Percentiles rank a stretch among this genome's conserved stretches.
Evolutionary conservation across 2,329 filamentous ascomycete species (phyloP).

Genomic region (Diaporthe eres): DNA sequence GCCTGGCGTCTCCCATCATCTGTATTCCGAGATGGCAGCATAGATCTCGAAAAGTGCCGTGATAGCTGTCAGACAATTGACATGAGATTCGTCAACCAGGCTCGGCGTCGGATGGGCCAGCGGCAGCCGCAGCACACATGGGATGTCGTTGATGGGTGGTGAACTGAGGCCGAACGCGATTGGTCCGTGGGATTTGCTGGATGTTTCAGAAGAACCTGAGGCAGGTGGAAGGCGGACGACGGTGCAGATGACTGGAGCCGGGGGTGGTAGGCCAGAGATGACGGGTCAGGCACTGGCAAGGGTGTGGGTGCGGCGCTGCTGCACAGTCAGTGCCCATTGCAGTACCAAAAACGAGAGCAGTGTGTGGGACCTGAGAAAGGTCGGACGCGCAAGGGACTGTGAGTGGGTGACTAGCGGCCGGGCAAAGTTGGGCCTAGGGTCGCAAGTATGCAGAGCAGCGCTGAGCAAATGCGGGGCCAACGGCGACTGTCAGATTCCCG

Average conservation of each 20-base stretch:
- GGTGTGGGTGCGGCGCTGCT: constrained; percentile 15
- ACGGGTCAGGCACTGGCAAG: constrained; percentile 25
- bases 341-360: not conserved
- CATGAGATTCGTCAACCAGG: constrained; percentile 9
- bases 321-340: not conserved
- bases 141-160: constrained; percentile 30
- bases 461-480: constrained; percentile 27
- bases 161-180: constrained; percentile 25
- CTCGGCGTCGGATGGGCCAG: constrained; percentile 23
- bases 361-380: constrained; percentile 17
- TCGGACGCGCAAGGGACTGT: constrained; percentile 27
- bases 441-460: constrained; percentile 16
- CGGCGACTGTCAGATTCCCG: constrained; percentile 28
- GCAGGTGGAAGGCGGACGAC: constrained; percentile 35
- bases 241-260: constrained; percentile 25
- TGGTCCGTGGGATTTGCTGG: constrained; percentile 34
- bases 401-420: constrained; percentile 21
- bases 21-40: constrained; percentile 31
- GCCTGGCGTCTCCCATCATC: constrained; percentile 24
- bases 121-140: constrained; percentile 22
- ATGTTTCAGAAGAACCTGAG: constrained; percentile 42
- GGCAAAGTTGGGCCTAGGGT: constrained; percentile 27
- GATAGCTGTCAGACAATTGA: constrained; percentile 25
- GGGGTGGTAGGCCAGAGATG: constrained; percentile 20
- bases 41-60: constrained; percentile 24